Conservation (phyloP, 495 filamentous ascomycete species). For the Clavariopsis aquatica region DNA sequence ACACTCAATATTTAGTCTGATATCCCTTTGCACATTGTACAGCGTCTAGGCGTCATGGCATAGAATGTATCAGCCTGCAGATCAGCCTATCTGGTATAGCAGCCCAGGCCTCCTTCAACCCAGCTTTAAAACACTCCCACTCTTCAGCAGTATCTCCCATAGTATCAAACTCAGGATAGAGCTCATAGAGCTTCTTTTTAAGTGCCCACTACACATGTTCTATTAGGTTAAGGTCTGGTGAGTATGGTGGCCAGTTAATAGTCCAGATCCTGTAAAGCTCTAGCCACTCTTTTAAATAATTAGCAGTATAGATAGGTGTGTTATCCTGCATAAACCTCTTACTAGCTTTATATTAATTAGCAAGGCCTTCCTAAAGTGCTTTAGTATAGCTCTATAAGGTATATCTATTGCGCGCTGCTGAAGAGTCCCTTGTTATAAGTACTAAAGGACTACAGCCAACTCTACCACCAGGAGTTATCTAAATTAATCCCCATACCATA, state of each 20-base stretch:
- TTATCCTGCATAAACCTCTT: constrained; percentile 5
- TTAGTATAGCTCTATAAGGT: not conserved
- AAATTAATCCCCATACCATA: too few species aligned
- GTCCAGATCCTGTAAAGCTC: constrained; percentile 9
- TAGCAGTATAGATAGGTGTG: not conserved
- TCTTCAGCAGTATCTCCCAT: constrained; percentile 11
- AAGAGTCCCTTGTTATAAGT: too few species aligned
- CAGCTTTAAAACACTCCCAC: constrained; percentile 10
- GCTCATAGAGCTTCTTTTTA: constrained; percentile 27
- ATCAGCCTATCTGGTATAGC: constrained; percentile 8
- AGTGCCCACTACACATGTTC: constrained; percentile 26
- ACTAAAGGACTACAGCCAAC: too few species aligned
- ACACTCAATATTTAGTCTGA: not conserved
- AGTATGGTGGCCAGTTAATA: constrained; percentile 31
- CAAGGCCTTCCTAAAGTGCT: not conserved
- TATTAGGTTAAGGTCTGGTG: constrained; percentile 32
- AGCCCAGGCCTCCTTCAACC: constrained; percentile 17
- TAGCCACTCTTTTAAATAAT: not conserved
- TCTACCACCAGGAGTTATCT: too few species aligned
- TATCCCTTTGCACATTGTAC: not conserved
- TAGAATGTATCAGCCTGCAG: not conserved
- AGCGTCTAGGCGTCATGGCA: constrained; percentile 2
- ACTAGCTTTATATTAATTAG: not conserved
- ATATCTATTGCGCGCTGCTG: too few species aligned
- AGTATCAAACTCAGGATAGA: constrained; percentile 16